These are phyloP conservation scores for Prunus mira DNA, from an alignment of 306 rosid genomes.

Conservation along the genomic window DNA sequence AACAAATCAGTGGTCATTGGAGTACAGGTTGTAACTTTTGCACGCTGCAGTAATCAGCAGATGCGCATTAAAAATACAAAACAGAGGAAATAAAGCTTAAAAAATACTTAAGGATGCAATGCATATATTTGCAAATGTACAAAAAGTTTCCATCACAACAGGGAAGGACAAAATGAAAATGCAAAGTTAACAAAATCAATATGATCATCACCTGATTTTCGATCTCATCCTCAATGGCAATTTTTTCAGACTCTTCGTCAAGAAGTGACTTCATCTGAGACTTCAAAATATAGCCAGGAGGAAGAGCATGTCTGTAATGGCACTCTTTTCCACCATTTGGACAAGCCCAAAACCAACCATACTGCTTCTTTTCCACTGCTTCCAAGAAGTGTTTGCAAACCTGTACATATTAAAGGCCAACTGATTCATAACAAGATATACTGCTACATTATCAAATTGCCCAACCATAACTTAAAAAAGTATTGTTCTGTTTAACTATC, in stretches of 20 bases:
- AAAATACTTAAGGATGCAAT: not conserved
- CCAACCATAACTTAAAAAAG: not conserved
- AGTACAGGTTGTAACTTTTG: constrained; percentile 64
- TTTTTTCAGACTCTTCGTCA: constrained; percentile 67
- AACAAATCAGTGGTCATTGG: constrained; percentile 85
- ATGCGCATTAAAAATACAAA: not conserved
- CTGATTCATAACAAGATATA: not conserved
- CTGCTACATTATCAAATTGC: not conserved
- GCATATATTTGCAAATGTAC: not conserved
- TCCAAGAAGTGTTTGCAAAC: constrained; percentile 59
- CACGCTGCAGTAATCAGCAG: constrained; percentile 50
- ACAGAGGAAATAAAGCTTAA: not conserved
- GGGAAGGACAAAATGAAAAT: not conserved
- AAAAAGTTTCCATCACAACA: not conserved
- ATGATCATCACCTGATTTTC: constrained; percentile 68
- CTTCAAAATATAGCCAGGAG: constrained; percentile 86
- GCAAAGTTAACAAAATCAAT: not conserved
- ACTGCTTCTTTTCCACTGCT: constrained; percentile 95
- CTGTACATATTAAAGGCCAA: constrained; percentile 12
- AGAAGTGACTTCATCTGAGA: constrained; percentile 98
- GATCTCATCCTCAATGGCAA: constrained; percentile 86
- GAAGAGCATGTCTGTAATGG: constrained; percentile 97
- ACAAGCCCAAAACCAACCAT: constrained; percentile 96
- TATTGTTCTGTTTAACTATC: not conserved
- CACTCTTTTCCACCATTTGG: constrained; percentile 91